phyloP scores from a whole-genome alignment of 441 rosid species.

The Gossypium aridum region DNA sequence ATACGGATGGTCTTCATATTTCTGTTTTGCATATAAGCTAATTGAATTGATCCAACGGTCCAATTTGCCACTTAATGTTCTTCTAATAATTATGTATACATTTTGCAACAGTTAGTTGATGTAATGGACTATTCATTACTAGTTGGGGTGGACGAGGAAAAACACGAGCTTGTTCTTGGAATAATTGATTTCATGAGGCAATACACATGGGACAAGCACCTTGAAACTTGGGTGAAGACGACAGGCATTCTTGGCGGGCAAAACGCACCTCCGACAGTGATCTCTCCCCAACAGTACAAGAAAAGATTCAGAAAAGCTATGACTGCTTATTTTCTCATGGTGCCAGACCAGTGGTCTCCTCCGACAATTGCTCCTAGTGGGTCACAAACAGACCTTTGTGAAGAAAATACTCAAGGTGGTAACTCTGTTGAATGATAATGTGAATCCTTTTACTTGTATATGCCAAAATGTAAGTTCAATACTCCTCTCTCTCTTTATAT shows the following conservation, averaged over 20 bases:
- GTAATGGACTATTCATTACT: constrained; percentile 79
- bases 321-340: constrained; percentile 71
- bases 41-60: not conserved
- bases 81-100: constrained; percentile 5
- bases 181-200: constrained; percentile 76
- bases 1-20: not conserved
- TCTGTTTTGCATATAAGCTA: not conserved
- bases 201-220: constrained; percentile 86
- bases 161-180: constrained; percentile 60
- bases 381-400: constrained; percentile 38
- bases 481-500: not conserved
- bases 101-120: constrained; percentile 41
- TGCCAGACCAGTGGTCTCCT: constrained; percentile 75
- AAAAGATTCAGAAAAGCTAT: constrained; percentile 74
- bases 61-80: not conserved
- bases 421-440: constrained; percentile 16
- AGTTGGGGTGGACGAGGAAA: constrained; percentile 63
- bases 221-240: constrained; percentile 72
- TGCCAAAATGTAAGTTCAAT: constrained; percentile 16
- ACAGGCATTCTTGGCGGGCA: constrained; percentile 62
- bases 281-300: constrained; percentile 72
- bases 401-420: constrained; percentile 28
- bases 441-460: constrained; percentile 16
- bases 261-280: constrained; percentile 58
- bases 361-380: constrained; percentile 31